Evolutionary conservation across 345 rosid species (phyloP).

Genomic region (Dipteronia sinensis): DNA sequence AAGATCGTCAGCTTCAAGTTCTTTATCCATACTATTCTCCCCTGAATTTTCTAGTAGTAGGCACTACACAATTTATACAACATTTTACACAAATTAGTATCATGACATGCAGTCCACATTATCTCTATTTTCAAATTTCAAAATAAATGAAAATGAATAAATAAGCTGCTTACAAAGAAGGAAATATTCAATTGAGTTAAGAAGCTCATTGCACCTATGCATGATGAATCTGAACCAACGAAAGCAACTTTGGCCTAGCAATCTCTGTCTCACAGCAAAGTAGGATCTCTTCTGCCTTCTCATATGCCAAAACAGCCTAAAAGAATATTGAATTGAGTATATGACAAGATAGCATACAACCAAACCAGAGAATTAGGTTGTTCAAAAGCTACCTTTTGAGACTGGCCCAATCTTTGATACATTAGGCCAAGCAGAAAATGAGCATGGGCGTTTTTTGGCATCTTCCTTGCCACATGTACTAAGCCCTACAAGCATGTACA

Average conservation of each 20-base stretch:
- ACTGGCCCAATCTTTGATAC: conserved; percentile 92
- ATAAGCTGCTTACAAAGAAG: not conserved
- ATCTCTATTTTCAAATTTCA: not conserved
- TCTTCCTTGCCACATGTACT: conserved; percentile 90
- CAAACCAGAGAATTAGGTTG: not conserved
- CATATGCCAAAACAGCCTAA: conserved; percentile 88
- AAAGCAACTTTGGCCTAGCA: conserved; percentile 89
- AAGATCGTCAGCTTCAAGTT: conserved; percentile 78
- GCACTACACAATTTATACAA: conserved; percentile 53
- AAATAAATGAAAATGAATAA: not conserved
- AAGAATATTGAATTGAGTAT: conserved; percentile 22
- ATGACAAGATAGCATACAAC: conserved; percentile 8
- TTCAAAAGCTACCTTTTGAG: conserved; percentile 72
- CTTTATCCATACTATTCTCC: conserved; percentile 65
- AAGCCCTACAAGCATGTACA: conserved; percentile 47
- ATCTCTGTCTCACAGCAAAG: conserved; percentile 76
- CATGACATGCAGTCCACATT: not conserved
- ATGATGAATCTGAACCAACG: conserved; percentile 89
- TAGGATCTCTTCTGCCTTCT: conserved; percentile 92
- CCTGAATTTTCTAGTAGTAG: conserved; percentile 67
- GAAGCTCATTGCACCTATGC: conserved; percentile 69
- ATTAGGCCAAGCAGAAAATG: conserved; percentile 95
- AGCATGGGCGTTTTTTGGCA: conserved; percentile 32
- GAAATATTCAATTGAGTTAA: no score
- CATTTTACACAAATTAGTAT: conserved; percentile 17